These are phyloP conservation scores for Musa itinerans DNA, from an alignment of 176 grass and related monocot species.

Conservation along the genomic window DNA sequence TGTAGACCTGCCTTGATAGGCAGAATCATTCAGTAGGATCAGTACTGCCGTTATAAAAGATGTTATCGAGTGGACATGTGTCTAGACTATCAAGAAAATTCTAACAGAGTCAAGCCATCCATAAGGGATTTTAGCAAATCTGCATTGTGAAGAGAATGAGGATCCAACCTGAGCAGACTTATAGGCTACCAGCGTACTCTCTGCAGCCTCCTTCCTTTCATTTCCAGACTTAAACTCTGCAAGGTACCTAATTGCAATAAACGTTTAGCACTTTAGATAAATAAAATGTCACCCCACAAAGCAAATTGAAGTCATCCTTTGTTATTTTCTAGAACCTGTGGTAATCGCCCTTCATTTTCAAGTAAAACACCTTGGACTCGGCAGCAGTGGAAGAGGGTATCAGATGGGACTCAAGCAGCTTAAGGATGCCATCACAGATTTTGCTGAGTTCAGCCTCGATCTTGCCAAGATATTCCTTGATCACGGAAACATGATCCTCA, in stretches of 20 bases:
- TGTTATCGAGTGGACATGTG: neutral
- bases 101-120: neutral
- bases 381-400: slow-evolving; percentile 60
- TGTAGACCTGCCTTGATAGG: neutral
- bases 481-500: slow-evolving; percentile 53
- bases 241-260: slow-evolving; percentile 42
- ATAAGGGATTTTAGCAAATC: neutral
- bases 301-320: neutral
- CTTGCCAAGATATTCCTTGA: slow-evolving; percentile 80
- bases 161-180: slow-evolving; percentile 67
- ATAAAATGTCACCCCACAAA: neutral
- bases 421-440: slow-evolving; percentile 71
- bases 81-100: neutral
- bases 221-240: slow-evolving; percentile 24
- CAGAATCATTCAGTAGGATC: neutral
- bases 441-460: slow-evolving; percentile 77
- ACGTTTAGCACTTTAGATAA: neutral
- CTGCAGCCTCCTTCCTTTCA: slow-evolving; percentile 1
- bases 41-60: neutral
- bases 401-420: slow-evolving; percentile 71
- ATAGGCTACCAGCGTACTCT: slow-evolving; percentile 68
- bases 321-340: slow-evolving; percentile 38
- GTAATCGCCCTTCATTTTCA: slow-evolving; percentile 97
- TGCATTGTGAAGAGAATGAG: neutral
- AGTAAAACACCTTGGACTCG: slow-evolving; percentile 82